Conservation (phyloP, 2,329 filamentous ascomycete genomes). For the Aspergillus amoenus region DNA sequence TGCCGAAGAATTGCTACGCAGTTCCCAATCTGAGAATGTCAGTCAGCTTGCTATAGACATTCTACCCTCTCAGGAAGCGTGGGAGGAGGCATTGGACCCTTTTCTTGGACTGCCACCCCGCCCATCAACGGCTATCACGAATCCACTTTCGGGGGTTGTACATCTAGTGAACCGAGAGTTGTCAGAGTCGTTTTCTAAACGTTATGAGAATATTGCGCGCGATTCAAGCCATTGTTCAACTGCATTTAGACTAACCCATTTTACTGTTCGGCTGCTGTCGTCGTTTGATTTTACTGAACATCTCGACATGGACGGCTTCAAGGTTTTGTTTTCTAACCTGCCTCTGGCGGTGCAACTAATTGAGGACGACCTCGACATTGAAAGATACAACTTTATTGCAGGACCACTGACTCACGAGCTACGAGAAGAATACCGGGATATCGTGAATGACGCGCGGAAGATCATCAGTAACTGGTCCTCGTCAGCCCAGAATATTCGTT, state of each 20-base stretch:
- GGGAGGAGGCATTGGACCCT: conserved; percentile 61
- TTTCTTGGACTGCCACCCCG: conserved; percentile 47
- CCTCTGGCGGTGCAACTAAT: conserved; percentile 57
- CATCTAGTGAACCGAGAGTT: conserved; percentile 55
- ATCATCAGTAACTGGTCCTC: conserved; percentile 47
- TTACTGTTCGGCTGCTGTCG: conserved; percentile 61
- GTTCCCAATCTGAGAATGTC: conserved; percentile 26
- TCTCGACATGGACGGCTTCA: conserved; percentile 32
- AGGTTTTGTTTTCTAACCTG: conserved; percentile 51
- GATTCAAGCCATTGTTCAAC: conserved; percentile 71
- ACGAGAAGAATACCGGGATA: conserved; percentile 53
- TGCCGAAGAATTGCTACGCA: conserved; percentile 49
- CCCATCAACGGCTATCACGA: conserved; percentile 71
- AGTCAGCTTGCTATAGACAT: conserved; percentile 45
- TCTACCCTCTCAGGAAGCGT: conserved; percentile 64
- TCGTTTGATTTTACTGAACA: conserved; percentile 35
- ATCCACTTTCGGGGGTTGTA: conserved; percentile 67
- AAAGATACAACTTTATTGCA: conserved; percentile 56
- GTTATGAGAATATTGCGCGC: conserved; percentile 44
- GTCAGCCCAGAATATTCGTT: conserved; percentile 18
- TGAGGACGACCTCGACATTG: conserved; percentile 60
- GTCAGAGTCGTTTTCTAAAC: conserved; percentile 24
- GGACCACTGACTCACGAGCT: conserved; percentile 47
- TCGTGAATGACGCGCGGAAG: conserved; percentile 52
- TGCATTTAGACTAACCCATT: conserved; percentile 73